These are phyloP conservation scores for Quillaja saponaria DNA, from an alignment of 306 rosid genomes.

Conservation along the genomic window DNA sequence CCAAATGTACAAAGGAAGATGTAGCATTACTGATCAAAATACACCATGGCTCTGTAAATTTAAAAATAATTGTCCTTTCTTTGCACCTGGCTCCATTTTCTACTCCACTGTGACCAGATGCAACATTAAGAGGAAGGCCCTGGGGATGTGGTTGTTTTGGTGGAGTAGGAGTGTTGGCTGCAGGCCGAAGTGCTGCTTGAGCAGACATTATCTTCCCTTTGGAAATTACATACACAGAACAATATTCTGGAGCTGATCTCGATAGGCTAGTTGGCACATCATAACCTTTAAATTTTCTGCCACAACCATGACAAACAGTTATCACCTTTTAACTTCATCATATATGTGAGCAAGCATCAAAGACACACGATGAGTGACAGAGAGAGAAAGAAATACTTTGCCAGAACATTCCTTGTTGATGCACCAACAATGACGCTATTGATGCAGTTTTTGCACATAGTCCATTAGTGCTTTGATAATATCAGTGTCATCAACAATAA, in stretches of 20 bases:
- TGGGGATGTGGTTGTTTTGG: slow-evolving; percentile 42
- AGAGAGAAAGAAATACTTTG: slow-evolving; percentile 47
- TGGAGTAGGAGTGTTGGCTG: slow-evolving; percentile 40
- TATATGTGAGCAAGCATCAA: neutral
- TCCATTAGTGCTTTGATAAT: slow-evolving; percentile 61
- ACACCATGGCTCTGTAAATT: slow-evolving; percentile 1
- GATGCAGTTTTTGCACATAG: slow-evolving; percentile 44
- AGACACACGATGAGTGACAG: neutral
- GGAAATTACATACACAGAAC: slow-evolving; percentile 74
- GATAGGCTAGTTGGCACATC: slow-evolving; percentile 57
- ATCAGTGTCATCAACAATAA: slow-evolving; percentile 62
- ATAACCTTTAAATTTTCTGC: slow-evolving; percentile 60
- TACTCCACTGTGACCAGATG: slow-evolving; percentile 33
- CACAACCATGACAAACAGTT: slow-evolving; percentile 27
- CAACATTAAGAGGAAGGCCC: slow-evolving; percentile 24
- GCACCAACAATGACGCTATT: slow-evolving; percentile 71
- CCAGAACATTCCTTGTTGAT: slow-evolving; percentile 55
- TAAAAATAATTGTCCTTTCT: slow-evolving; percentile 16
- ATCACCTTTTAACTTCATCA: slow-evolving; percentile 10
- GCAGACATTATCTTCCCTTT: slow-evolving; percentile 74
- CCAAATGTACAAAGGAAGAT: slow-evolving; percentile 15
- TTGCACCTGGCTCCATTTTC: slow-evolving; percentile 53
- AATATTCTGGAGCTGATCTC: slow-evolving; percentile 72
- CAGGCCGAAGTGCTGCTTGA: slow-evolving; percentile 62
- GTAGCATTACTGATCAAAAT: neutral